A percentile compares a stretch with the other conserved stretches of the same genome.
Evolutionary conservation across 805 yeast genomes (phyloP).

Genomic region (Metschnikowia proteae): DNA sequence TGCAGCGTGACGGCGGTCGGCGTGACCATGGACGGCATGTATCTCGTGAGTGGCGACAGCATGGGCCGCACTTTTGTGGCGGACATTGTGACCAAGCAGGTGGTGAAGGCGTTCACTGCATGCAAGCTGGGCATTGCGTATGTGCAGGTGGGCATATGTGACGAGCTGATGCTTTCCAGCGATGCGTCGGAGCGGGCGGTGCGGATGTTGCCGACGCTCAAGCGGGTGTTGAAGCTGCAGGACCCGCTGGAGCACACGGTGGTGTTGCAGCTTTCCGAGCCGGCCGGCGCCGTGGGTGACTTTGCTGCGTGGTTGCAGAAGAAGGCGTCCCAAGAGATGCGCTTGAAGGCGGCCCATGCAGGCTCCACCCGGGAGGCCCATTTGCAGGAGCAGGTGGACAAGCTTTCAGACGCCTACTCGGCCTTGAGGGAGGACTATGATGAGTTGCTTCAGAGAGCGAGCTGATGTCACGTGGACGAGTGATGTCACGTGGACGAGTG

Average conservation of each 20-base stretch:
- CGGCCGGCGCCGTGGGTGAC: conserved; percentile 27
- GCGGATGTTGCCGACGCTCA: conserved; percentile 58
- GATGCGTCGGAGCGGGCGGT: conserved; percentile 31
- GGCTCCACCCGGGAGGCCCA: conserved; percentile 18
- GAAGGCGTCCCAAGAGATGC: conserved; percentile 49
- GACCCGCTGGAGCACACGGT: conserved; percentile 42
- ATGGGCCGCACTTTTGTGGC: conserved; percentile 63
- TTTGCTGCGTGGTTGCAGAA: conserved; percentile 48
- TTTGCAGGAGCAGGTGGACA: conserved; percentile 44
- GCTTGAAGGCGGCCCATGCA: conserved; percentile 31
- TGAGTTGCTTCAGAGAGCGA: conserved; percentile 34
- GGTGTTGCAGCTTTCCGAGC: conserved; percentile 34
- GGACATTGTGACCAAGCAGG: conserved; percentile 70
- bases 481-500: too few relatives aligned
- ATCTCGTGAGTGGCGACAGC: conserved; percentile 67
- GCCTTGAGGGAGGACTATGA: conserved; percentile 60
- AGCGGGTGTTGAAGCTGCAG: conserved; percentile 50
- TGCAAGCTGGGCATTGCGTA: conserved; percentile 35
- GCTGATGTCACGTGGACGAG: too few relatives aligned
- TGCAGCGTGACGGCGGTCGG: conserved; percentile 48
- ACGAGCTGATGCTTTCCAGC: conserved; percentile 17
- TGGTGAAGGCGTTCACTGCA: conserved; percentile 51
- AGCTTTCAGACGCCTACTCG: conserved; percentile 55
- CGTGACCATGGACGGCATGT: conserved; percentile 72
- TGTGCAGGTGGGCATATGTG: conserved; percentile 22